Evolutionary conservation across 176 grass and related monocot genomes (phyloP), one percentile per base, ranked within the genome.

Genomic region (Musa troglodytarum): DNA sequence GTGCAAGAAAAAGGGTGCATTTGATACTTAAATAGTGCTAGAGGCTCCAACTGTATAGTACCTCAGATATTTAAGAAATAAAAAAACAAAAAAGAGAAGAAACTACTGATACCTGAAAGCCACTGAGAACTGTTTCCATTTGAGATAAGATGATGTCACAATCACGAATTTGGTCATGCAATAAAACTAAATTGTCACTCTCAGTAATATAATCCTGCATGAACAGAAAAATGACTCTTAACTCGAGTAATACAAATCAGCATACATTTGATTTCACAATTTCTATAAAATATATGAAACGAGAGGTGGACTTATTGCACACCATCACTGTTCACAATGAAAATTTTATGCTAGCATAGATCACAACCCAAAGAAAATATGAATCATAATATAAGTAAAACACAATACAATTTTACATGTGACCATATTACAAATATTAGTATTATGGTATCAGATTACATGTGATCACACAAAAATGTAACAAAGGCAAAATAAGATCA

Each of bases 71-170:
- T 20, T 65, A 51, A 76, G 54, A 8, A 50, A 71, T 23, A 8
- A 13, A 65, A 79, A 57, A 72, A 70, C 50, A 72, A 22, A 74
- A 63, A 28, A 82, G 53, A 82, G 74, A 14, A 50, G 50, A 76
- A 84, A 68, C 72, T 54, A 75, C 50, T 72, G 79, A 78, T 91
- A 98, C 95, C 95, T 98, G 95, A 83, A 98, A 98, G 76, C 95
- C 90, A 84, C 88, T 85, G 9, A 98, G 90, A 72, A 98, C 68
- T 49, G 84, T 86, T 83, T 94, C 95, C 95, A 94, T 98, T 85
- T 98, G 90, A 15, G 88, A 98, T 73, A 98, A 78, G 85, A 98
- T 94, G 75, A 91, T 93, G 79, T 98, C 95, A 58, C 90, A 98
- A 25, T 94, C 95, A 63, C 72, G 34, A 86, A 98, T 98, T 86